A percentile compares a stretch with the other conserved stretches of the same genome.
These are phyloP conservation scores for Elaeis guineensis DNA, from an alignment of 176 grass and related monocot species.

Conservation along the genomic window DNA sequence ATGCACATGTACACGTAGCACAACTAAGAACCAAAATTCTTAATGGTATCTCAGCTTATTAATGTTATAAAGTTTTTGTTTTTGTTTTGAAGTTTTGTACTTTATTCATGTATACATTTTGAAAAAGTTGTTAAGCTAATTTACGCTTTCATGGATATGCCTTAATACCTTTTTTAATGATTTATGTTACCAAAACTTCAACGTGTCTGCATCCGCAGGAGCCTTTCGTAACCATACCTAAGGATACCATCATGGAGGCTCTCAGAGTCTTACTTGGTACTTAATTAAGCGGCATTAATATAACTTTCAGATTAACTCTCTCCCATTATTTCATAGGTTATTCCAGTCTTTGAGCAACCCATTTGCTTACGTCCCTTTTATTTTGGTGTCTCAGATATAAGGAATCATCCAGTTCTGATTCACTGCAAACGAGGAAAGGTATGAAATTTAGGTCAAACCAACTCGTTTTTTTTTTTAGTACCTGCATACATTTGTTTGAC, in stretches of 20 bases:
- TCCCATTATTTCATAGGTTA: no score
- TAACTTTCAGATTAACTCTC: neutral
- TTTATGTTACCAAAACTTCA: neutral
- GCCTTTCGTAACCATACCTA: constrained; percentile 7
- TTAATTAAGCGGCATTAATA: neutral
- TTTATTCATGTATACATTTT: no score
- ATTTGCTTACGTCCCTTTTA: neutral
- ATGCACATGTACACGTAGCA: no score
- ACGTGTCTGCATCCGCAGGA: constrained; percentile 13
- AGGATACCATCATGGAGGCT: constrained; percentile 17
- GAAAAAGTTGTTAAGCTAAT: neutral
- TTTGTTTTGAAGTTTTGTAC: no score
- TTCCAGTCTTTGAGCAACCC: no score
- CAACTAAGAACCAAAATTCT: no score
- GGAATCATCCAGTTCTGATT: constrained; percentile 22
- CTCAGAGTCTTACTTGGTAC: constrained; percentile 22
- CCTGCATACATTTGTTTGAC: neutral
- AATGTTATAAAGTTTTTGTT: no score
- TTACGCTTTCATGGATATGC: neutral
- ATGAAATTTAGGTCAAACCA: neutral
- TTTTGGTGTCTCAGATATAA: constrained; percentile 11
- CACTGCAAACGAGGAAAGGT: constrained; percentile 28
- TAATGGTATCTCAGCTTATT: no score
- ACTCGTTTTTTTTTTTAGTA: neutral
- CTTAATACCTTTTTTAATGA: neutral